These are phyloP conservation scores for Ceratocystis papillata DNA, from an alignment of 2,329 filamentous ascomycete genomes.

Conservation along the genomic window DNA sequence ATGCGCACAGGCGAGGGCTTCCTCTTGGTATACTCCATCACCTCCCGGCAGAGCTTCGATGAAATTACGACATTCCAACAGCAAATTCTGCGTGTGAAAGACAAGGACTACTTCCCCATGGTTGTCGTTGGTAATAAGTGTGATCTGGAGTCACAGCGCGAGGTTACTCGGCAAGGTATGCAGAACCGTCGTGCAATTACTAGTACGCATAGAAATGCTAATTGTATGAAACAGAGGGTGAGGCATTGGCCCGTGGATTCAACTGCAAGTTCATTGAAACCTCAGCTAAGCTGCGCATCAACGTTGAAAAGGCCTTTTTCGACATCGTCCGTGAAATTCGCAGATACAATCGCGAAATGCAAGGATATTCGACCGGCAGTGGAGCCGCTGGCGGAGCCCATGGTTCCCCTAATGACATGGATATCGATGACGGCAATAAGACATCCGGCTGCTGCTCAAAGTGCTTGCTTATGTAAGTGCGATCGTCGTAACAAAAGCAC, in stretches of 20 bases:
- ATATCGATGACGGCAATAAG: conserved; percentile 58
- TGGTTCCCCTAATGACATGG: conserved; percentile 61
- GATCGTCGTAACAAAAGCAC: conserved; percentile 6
- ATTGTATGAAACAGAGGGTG: conserved; percentile 57
- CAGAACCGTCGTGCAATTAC: conserved; percentile 12
- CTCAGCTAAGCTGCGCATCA: conserved; percentile 93
- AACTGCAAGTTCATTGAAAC: conserved; percentile 99
- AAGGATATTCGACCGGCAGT: conserved; percentile 65
- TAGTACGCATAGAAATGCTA: not conserved
- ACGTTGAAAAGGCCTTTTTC: conserved; percentile 97
- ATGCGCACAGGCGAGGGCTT: conserved; percentile 99
- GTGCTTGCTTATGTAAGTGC: conserved; percentile 72
- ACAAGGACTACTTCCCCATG: conserved; percentile 99
- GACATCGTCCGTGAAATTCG: conserved; percentile 96
- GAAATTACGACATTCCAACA: conserved; percentile 98
- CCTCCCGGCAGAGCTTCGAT: conserved; percentile 91
- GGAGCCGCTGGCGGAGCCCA: conserved; percentile 51
- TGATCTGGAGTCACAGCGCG: conserved; percentile 86
- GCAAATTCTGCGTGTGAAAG: conserved; percentile 96
- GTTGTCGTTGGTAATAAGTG: conserved; percentile 99
- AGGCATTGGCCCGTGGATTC: conserved; percentile 74
- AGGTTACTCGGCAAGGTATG: conserved; percentile 84
- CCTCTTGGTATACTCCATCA: conserved; percentile 95
- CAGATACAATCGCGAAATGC: conserved; percentile 97
- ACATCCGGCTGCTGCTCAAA: conserved; percentile 72